Evolutionary conservation across 192 early-diverging fungal genomes (phyloP).

Genomic region (Diversispora eburnea): DNA sequence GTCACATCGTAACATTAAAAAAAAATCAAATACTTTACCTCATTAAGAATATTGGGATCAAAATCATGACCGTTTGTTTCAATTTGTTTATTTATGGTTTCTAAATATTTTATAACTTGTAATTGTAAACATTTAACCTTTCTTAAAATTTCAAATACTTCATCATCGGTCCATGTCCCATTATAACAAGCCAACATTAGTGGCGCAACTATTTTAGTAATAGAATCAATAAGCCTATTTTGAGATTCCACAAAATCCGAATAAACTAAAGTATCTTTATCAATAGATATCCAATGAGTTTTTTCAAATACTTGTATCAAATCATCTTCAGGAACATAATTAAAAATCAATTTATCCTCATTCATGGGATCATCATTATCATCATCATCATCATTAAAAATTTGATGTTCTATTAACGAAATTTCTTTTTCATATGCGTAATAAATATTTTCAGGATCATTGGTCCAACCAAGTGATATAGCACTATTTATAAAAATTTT

Average conservation of each 20-base stretch:
- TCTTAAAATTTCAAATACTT: background rate
- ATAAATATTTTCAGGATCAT: background rate
- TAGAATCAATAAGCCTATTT: background rate
- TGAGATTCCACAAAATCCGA: conserved; percentile 15
- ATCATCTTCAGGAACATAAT: conserved; percentile 25
- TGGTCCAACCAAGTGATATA: background rate
- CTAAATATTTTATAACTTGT: conserved; percentile 19
- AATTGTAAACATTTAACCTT: conserved; percentile 1
- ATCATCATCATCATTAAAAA: background rate
- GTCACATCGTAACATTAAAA: too few relatives aligned
- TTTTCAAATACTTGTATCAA: conserved; percentile 8
- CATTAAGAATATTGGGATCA: conserved; percentile 11
- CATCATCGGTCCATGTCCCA: background rate
- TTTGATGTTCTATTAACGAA: background rate
- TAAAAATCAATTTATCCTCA: too few relatives aligned
- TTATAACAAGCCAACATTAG: conserved; percentile 27
- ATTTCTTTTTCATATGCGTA: conserved; percentile 16
- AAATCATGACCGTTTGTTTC: background rate
- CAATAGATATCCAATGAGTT: conserved; percentile 24
- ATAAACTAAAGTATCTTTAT: conserved; percentile 16
- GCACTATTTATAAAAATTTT: background rate
- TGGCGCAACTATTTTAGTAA: conserved; percentile 14
- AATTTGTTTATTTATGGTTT: background rate
- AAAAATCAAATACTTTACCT: too few relatives aligned
- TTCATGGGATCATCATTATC: background rate